Evolutionary conservation across 2,329 filamentous ascomycete genomes (phyloP).

Genomic region (Trichoderma pleuroti): DNA sequence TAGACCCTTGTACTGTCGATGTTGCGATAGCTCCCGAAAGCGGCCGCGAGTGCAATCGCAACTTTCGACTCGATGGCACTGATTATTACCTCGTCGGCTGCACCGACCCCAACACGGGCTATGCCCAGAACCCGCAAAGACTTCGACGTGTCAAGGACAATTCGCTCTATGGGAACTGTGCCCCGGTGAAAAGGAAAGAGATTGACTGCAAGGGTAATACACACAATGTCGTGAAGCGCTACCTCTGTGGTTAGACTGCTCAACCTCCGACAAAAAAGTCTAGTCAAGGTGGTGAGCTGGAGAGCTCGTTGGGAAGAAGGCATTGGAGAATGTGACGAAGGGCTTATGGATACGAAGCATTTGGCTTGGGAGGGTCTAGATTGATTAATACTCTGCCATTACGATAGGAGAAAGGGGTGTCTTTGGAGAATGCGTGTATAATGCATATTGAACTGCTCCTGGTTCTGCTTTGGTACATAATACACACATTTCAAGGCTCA

Average conservation of each 20-base stretch:
- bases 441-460: neutral
- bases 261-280: neutral
- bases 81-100: constrained; percentile 1
- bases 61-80: neutral
- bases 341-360: neutral
- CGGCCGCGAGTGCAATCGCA: neutral
- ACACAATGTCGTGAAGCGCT: neutral
- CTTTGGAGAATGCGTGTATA: neutral
- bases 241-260: neutral
- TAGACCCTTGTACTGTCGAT: neutral
- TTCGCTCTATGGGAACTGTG: neutral
- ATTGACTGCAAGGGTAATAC: neutral
- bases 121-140: neutral
- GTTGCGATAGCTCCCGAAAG: neutral
- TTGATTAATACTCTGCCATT: neutral
- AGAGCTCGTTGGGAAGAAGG: neutral
- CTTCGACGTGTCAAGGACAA: neutral
- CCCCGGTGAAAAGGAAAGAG: neutral
- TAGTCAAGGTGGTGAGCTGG: neutral
- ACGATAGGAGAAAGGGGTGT: neutral
- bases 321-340: neutral
- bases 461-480: neutral
- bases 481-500: neutral
- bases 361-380: neutral
- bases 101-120: neutral